A percentile compares a stretch with the other conserved stretches of the same genome.
phyloP scores from a whole-genome alignment of 176 grass and related monocot species.

The Aegilops longissima region DNA sequence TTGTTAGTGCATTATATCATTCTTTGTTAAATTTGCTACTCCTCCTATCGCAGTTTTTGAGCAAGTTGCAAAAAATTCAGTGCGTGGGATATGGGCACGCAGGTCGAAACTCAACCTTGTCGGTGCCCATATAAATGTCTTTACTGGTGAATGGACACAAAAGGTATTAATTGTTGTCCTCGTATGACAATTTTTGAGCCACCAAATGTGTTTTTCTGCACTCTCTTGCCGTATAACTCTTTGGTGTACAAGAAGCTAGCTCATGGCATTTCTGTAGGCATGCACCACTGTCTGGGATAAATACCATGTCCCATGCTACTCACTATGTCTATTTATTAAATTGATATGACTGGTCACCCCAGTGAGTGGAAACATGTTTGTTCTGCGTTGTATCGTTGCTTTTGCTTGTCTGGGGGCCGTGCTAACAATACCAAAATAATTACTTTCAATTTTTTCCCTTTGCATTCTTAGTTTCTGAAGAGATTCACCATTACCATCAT shows the following conservation, averaged over 20 bases:
- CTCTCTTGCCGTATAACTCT: conserved; percentile 3
- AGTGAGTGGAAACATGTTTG: not conserved
- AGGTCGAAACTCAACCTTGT: conserved; percentile 93
- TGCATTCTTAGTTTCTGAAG: not conserved
- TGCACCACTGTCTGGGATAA: conserved; percentile 12
- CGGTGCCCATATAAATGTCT: conserved; percentile 97
- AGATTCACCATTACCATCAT: not conserved
- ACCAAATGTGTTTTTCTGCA: not conserved
- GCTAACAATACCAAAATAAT: conserved; percentile 16
- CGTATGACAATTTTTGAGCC: not conserved
- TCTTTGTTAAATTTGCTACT: conserved; percentile 16
- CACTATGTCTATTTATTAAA: not conserved
- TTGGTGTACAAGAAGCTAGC: conserved; percentile 2
- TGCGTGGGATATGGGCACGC: conserved; percentile 88
- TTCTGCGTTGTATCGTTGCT: not conserved
- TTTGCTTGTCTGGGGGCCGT: conserved; percentile 2
- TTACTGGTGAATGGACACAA: conserved; percentile 98
- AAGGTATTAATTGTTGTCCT: conserved; percentile 55
- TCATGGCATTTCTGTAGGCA: conserved; percentile 1
- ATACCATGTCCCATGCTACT: not conserved
- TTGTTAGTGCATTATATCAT: conserved; percentile 1
- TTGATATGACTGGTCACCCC: conserved; percentile 8
- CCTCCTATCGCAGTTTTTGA: conserved; percentile 76
- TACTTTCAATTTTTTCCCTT: not conserved
- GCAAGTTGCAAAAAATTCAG: conserved; percentile 88